A percentile compares a stretch with the other conserved stretches of the same genome.
Evolutionary conservation across 1,284 basidiomycete genomes (phyloP).

Genomic region (Cerioporus squamosus): DNA sequence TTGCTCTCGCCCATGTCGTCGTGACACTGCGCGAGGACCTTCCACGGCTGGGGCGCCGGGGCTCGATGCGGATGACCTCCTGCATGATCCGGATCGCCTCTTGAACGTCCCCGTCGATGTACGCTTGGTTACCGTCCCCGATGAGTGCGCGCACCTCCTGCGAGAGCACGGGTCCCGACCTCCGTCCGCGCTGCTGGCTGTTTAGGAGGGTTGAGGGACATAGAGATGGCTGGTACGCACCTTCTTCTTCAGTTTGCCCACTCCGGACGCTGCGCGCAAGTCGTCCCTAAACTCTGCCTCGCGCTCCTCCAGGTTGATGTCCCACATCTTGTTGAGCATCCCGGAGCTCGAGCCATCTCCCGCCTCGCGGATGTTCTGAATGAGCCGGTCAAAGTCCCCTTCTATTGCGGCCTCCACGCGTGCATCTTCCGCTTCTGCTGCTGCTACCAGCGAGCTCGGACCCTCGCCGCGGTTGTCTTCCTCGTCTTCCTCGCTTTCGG

Average conservation of each 20-base stretch:
- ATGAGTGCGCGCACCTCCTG: conserved; percentile 84
- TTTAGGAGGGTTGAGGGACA: background rate
- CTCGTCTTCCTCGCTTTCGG: conserved; percentile 1
- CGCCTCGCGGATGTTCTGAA: conserved; percentile 60
- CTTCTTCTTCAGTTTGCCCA: conserved; percentile 58
- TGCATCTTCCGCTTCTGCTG: conserved; percentile 16
- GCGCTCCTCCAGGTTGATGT: conserved; percentile 66
- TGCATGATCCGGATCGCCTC: conserved; percentile 82
- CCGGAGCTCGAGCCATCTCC: conserved; percentile 51
- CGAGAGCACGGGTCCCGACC: conserved; percentile 65
- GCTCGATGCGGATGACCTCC: conserved; percentile 94
- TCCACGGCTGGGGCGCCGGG: conserved; percentile 87
- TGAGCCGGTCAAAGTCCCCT: conserved; percentile 52
- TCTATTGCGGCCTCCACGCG: conserved; percentile 35
- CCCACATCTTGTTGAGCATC: conserved; percentile 66
- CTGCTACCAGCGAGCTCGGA: background rate
- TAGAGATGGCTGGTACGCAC: conserved; percentile 31
- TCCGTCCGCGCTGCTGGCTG: conserved; percentile 40
- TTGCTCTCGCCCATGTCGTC: conserved; percentile 69
- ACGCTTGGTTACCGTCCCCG: conserved; percentile 88
- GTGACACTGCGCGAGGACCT: conserved; percentile 82
- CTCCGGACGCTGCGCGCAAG: conserved; percentile 69
- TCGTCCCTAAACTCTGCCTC: conserved; percentile 73
- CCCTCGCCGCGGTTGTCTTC: background rate
- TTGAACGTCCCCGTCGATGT: conserved; percentile 70